Conservation (phyloP, 2,329 filamentous ascomycete genomes). For the Phaeosphaeria sp. region DNA sequence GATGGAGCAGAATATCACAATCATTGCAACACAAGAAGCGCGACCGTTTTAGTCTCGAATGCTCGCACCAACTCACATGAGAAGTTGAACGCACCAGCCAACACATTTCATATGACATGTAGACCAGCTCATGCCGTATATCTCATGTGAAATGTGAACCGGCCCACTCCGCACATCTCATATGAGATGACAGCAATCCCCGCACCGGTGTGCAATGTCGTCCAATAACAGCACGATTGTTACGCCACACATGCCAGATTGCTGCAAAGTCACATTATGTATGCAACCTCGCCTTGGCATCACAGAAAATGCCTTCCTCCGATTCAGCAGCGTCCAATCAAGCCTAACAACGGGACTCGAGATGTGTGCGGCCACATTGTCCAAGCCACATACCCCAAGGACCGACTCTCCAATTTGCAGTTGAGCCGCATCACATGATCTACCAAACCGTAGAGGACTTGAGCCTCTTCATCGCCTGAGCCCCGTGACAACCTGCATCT, state of each 20-base stretch:
- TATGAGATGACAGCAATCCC: neutral
- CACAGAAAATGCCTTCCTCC: neutral
- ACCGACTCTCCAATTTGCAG: too few relatives aligned
- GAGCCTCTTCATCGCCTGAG: too few relatives aligned
- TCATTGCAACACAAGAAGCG: too few relatives aligned
- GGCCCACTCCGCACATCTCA: neutral
- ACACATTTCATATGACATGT: neutral
- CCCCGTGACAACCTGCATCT: too few relatives aligned
- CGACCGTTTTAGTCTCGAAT: neutral
- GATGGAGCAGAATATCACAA: too few relatives aligned
- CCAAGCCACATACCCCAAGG: too few relatives aligned
- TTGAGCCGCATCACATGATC: neutral
- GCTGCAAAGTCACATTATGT: neutral
- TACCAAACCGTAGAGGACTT: too few relatives aligned
- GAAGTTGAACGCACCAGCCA: neutral
- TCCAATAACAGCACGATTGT: neutral
- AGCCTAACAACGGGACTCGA: neutral
- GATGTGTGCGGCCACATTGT: neutral
- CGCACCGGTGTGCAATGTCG: neutral
- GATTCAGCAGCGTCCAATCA: neutral
- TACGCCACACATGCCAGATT: neutral
- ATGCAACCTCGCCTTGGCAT: neutral
- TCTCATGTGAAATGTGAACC: neutral
- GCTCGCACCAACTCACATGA: neutral
- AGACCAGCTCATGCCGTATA: too few relatives aligned